Base-by-base conservation (phyloP, 306 rosid genomes). In the Lagenaria siceraria region DNA sequence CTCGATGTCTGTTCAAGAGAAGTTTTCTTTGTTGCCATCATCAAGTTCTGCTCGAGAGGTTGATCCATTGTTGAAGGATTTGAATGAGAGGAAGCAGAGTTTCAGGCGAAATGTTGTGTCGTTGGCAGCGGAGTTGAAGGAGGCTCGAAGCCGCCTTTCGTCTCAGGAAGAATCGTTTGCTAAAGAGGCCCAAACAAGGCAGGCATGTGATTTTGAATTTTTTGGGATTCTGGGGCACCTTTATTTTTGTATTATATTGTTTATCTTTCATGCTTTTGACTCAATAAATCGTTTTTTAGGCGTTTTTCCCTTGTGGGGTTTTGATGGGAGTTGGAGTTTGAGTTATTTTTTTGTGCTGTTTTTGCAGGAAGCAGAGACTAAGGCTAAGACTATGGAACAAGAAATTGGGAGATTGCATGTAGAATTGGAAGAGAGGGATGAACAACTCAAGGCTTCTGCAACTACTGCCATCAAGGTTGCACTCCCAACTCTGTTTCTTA, bases 21-120 rank as follows among this genome's bases (percentile, higher is more conserved):
- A 82, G 21, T 55, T 74, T 21, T 66, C 83, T n/a, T 77, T 63
- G 11, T 8, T 83, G 5, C 43, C 83, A 31, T 77, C 83, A 2
- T 77, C 82, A 4, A 15, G 53, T 31, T 38, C 85, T 1, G 82
- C 64, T 76, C 78, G 83, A 75, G 95, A 86, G 54, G 83, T 89
- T 69, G 99, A 92, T 85, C 98, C 99, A 0, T 61, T 89, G 86
- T 84, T 96, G 5, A 88, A 86, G 77, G 97, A 90, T 86, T 90
- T 96, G 83, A 88, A 89, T 70, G 97, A 96, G 80, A 96, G 83
- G 55, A 96, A 96, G 62, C 99, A 92, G 86, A 92, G 81, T 73
- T 92, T 96, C 82, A 81, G 97, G 73, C 85, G 98, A 31, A 92
- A 92, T 83, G 99, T 96, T 31, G 97, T 88, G 84, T 96, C 96